Percentiles rank a stretch among this genome's conserved stretches.
phyloP scores from a whole-genome alignment of 352 stramenopile genomes.

The Pythium oligandrum region DNA sequence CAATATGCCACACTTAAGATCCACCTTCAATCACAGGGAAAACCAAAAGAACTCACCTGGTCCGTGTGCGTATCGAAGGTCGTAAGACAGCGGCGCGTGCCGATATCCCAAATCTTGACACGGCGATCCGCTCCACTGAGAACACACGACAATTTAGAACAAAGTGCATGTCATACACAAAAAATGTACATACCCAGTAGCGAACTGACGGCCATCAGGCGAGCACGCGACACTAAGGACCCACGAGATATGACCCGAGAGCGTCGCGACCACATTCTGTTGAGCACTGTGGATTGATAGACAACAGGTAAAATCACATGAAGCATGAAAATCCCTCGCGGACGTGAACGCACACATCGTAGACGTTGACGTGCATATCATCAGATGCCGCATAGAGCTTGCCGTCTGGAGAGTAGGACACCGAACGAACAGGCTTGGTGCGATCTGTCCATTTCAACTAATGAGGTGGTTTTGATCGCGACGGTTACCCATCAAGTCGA shows the following conservation, averaged over 20 bases:
- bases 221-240: slow-evolving; percentile 84
- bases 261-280: slow-evolving; percentile 70
- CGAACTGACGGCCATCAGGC: slow-evolving; percentile 80
- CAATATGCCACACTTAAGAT: slow-evolving; percentile 3
- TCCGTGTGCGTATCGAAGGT: slow-evolving; percentile 90
- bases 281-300: slow-evolving; percentile 35
- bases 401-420: slow-evolving; percentile 81
- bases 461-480: neutral
- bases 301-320: neutral
- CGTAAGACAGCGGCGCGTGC: slow-evolving; percentile 79
- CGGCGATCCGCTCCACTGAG: slow-evolving; percentile 76
- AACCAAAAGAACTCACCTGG: slow-evolving; percentile 40
- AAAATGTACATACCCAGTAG: slow-evolving; percentile 50
- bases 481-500: neutral
- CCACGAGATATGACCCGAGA: slow-evolving; percentile 88
- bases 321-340: neutral
- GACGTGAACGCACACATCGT: slow-evolving; percentile 76
- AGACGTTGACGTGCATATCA: slow-evolving; percentile 91
- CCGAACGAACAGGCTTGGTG: slow-evolving; percentile 83
- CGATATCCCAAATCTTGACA: slow-evolving; percentile 92
- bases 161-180: slow-evolving; percentile 4
- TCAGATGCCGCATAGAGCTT: slow-evolving; percentile 87
- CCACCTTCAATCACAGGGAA: neutral
- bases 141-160: neutral
- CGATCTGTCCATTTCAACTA: slow-evolving; percentile 34